A percentile compares a stretch with the other conserved stretches of the same genome.
These are phyloP conservation scores for Keithomyces neogunnii DNA, from an alignment of 2,329 filamentous ascomycete genomes.

Conservation along the genomic window DNA sequence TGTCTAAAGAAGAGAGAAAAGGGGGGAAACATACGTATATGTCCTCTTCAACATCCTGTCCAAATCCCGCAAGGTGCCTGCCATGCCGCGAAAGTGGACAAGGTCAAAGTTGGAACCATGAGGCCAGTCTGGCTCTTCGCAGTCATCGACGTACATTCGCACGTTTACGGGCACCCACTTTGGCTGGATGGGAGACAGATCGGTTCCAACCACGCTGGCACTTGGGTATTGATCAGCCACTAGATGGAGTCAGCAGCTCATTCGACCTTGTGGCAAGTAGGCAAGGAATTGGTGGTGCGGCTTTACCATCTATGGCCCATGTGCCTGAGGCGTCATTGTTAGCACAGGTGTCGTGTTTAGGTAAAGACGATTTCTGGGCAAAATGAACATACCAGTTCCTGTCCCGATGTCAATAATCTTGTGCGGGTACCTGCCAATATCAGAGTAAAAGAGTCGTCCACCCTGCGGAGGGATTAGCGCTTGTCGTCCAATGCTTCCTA, in stretches of 20 bases:
- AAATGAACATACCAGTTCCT: slow-evolving; percentile 30
- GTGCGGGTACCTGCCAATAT: slow-evolving; percentile 29
- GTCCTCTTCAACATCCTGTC: slow-evolving; percentile 33
- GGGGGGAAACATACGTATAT: slow-evolving; percentile 18
- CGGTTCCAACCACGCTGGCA: slow-evolving; percentile 31
- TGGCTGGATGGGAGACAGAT: slow-evolving; percentile 38
- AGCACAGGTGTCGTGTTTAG: neutral
- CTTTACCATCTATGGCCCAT: slow-evolving; percentile 43
- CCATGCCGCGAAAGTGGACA: slow-evolving; percentile 43
- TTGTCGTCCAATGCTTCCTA: neutral
- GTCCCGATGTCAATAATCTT: slow-evolving; percentile 41
- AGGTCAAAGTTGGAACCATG: slow-evolving; percentile 46
- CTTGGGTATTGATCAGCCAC: slow-evolving; percentile 34
- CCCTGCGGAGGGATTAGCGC: slow-evolving; percentile 14
- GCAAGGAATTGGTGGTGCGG: slow-evolving; percentile 6
- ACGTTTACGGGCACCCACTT: slow-evolving; percentile 48
- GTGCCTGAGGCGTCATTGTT: slow-evolving; percentile 21
- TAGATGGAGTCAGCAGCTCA: slow-evolving; percentile 5
- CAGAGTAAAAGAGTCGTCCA: slow-evolving; percentile 30
- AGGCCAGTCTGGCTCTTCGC: slow-evolving; percentile 47
- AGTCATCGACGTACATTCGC: slow-evolving; percentile 55
- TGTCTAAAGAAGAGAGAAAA: neutral
- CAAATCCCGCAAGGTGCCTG: slow-evolving; percentile 41
- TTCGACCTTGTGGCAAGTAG: neutral
- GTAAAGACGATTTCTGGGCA: neutral